Conservation (phyloP, 1,139 yeast genomes). For the Taphrina pruni region DNA sequence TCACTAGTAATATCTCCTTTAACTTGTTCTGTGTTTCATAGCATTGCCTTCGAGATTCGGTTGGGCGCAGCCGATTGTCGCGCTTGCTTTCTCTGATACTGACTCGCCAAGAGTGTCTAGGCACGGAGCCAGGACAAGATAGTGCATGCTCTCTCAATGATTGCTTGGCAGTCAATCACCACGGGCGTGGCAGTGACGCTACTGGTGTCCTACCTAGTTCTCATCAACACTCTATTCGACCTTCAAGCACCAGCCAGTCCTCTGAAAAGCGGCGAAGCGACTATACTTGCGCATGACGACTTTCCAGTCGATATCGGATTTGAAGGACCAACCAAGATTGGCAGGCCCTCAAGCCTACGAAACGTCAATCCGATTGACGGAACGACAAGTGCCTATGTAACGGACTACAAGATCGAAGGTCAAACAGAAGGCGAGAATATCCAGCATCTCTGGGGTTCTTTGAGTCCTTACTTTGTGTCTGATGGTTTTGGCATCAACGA, state of each 20-base stretch:
- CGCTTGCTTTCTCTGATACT: too few relatives aligned
- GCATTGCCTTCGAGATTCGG: too few relatives aligned
- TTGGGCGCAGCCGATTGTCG: too few relatives aligned
- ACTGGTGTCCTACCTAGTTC: slow-evolving; percentile 24
- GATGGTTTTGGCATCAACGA: slow-evolving; percentile 36
- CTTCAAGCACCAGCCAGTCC: neutral
- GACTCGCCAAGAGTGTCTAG: too few relatives aligned
- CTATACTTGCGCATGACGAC: neutral
- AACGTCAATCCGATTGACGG: slow-evolving; percentile 19
- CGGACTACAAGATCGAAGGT: slow-evolving; percentile 24
- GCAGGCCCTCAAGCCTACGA: slow-evolving; percentile 24
- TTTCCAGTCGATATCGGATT: slow-evolving; percentile 34
- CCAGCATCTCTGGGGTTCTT: slow-evolving; percentile 34
- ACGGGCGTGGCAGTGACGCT: slow-evolving; percentile 15
- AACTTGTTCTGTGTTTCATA: too few relatives aligned
- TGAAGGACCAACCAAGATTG: slow-evolving; percentile 30
- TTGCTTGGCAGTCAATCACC: slow-evolving; percentile 30
- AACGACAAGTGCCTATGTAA: slow-evolving; percentile 15
- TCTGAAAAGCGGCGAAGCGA: neutral
- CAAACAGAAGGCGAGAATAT: slow-evolving; percentile 20
- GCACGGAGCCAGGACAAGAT: neutral
- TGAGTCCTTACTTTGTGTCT: slow-evolving; percentile 35
- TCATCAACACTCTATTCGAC: slow-evolving; percentile 20
- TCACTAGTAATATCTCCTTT: too few relatives aligned
- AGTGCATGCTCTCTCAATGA: neutral